Evolutionary conservation across 306 rosid genomes (phyloP), one percentile per base, ranked within the genome.

Genomic region (Phaseolus lunatus): DNA sequence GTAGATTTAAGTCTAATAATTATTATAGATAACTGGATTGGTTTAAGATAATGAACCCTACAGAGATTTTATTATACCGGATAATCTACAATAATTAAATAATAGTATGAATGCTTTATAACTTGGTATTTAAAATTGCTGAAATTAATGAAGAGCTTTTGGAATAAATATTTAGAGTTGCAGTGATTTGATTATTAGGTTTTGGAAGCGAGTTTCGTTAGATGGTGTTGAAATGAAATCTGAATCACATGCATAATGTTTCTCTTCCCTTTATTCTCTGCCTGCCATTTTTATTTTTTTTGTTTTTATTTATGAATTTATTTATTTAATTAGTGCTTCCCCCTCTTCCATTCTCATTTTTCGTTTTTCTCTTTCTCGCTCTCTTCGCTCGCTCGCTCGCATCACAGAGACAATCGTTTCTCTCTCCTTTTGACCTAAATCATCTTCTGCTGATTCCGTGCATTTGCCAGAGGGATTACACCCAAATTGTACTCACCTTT

Each of bases 341-440:
- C 43, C 50, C 27, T 64, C 71, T n/a, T 74, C 73, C 33, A 45
- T 64, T 52, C 9, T 50, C 83, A 83, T 87, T 39, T 85, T 83
- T 86, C 80, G 9, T 53, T 53, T 23, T 29, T 13, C 18, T 31
- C 20, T 24, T 67, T 5, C 48, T 75, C 53, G 5, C 13, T 22
- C 62, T 12, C n/a, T n/a, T 57, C 48, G 3, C 19, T 24, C 77
- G 3, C 48, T 75, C 53, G 5, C 20, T 14, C 56, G 6, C 56
- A 67, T 67, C 43, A n/a, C 24, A 62, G 7, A 41, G 15, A 20
- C 23, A 31, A 1, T 2, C 23, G 53, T 33, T 14, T 35, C 49
- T 33, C 63, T 59, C 1, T 37, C 14, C 39, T 66, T 71, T 81
- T 80, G 80, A 84, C 87, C 85, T 80, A 66, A 77, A 47, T 75